Conservation (phyloP, 257 asterid genomes). For the Solanum clarkiae region DNA sequence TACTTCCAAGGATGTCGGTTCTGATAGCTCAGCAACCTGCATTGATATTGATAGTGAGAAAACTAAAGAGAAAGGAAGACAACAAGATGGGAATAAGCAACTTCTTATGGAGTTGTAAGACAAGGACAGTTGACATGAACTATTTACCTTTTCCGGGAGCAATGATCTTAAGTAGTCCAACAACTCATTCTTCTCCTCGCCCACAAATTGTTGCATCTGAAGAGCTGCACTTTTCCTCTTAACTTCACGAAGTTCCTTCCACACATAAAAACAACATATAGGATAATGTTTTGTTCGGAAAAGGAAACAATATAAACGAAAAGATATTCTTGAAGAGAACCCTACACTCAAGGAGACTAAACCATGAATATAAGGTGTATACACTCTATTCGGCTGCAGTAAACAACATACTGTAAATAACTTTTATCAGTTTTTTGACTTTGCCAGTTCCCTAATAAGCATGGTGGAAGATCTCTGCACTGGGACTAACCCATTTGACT, state of each 20-base stretch:
- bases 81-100: background rate
- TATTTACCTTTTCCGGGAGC: conserved; percentile 74
- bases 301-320: background rate
- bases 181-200: conserved; percentile 91
- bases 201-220: conserved; percentile 97
- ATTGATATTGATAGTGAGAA: background rate
- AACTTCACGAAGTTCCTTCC: conserved; percentile 81
- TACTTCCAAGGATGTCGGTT: conserved; percentile 65
- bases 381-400: background rate
- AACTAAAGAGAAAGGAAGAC: background rate
- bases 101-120: background rate
- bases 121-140: background rate
- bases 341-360: background rate
- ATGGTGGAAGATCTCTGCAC: background rate
- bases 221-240: conserved; percentile 88
- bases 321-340: background rate
- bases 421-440: background rate
- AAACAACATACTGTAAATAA: background rate
- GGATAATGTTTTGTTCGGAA: background rate
- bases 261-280: background rate
- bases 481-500: background rate
- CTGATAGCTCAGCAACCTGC: conserved; percentile 93
- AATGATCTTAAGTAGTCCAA: conserved; percentile 86
- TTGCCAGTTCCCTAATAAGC: background rate
- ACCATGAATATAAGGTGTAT: background rate